Evolutionary conservation across 176 grass and related monocot species (phyloP).

Genomic region (Aegilops bicornis): DNA sequence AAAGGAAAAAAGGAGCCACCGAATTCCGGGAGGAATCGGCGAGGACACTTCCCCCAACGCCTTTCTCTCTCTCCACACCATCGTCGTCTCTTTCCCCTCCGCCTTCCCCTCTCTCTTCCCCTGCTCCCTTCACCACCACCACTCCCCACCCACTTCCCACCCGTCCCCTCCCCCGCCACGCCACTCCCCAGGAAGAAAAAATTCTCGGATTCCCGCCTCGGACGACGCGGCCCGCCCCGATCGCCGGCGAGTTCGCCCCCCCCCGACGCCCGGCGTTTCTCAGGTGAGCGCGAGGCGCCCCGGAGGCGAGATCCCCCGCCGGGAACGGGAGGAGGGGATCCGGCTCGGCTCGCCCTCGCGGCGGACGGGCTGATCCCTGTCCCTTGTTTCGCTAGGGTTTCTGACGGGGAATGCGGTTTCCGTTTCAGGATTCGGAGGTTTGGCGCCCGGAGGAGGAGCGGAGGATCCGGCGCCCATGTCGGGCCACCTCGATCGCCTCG

Average conservation of each 20-base stretch:
- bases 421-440: conserved; percentile 42
- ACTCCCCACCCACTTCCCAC: not conserved
- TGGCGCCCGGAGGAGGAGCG: not conserved
- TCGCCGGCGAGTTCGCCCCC: not conserved
- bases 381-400: conserved; percentile 44
- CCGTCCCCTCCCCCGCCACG: not conserved
- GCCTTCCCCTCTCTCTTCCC: not conserved
- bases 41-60: not conserved
- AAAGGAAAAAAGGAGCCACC: not conserved
- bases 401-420: conserved; percentile 68
- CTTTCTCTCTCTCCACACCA: not conserved
- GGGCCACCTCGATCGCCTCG: conserved; percentile 82
- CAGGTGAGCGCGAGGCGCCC: not conserved
- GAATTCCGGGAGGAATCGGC: conserved; percentile 28
- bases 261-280: conserved; percentile 16
- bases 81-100: not conserved
- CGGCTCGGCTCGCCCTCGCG: not conserved
- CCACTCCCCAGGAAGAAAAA: conserved; percentile 22
- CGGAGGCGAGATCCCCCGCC: not conserved
- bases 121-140: not conserved
- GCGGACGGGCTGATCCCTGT: not conserved
- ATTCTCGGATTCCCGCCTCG: conserved; percentile 17
- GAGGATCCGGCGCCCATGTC: conserved; percentile 55
- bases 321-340: not conserved
- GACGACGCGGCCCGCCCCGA: not conserved